Evolutionary conservation across 441 rosid genomes (phyloP), one percentile per base, ranked within the genome.

Genomic region (Gossypium davidsonii): DNA sequence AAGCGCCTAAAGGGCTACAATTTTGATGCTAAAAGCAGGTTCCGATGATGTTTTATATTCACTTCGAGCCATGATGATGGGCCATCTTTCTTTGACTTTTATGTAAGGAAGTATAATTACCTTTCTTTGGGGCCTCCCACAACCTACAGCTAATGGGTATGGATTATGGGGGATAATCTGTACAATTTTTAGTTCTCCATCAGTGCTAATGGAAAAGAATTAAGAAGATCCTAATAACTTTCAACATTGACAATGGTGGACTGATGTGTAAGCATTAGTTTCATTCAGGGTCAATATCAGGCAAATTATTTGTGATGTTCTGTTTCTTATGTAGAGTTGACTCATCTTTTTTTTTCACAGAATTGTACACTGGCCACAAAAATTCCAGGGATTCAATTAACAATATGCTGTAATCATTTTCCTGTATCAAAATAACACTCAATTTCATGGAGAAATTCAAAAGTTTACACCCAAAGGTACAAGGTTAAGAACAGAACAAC

Each of bases 401-500:
- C 6, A 42, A 10, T 18, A 55, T 20, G 60, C 4, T n/a, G 12
- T 10, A 57, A 23, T 10, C 62, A 10, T 23, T 21, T 31, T 10
- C 46, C 17, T 61, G 5, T 28, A n/a, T 31, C 46, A 61, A 23
- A 61, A 67, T 2, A 49, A 67, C 34, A 31, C 34, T 28, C 34
- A 1, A 25, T 23, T 23, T 12, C 17, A 46, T 14, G 39, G 23
- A 25, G 71, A 44, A 66, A 61, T 58, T 18, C 62, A 23, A 11
- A 57, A 23, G 3, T 11, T 23, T 23, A 23, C 15, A 59, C 0
- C 21, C 46, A n/a, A 9, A 1, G 26, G 2, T 9, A 4, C 34
- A 6, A 56, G 20, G 14, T 23, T 53, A 92, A 53, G 97, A 91
- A 78, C 91, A 88, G 75, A 93, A 91, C 81, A 93, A 73, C 79